A percentile compares a stretch with the other conserved stretches of the same genome.
These are phyloP conservation scores for Nothophaeocryptopus gaeumannii DNA, from an alignment of 2,329 filamentous ascomycete species.

Conservation along the genomic window DNA sequence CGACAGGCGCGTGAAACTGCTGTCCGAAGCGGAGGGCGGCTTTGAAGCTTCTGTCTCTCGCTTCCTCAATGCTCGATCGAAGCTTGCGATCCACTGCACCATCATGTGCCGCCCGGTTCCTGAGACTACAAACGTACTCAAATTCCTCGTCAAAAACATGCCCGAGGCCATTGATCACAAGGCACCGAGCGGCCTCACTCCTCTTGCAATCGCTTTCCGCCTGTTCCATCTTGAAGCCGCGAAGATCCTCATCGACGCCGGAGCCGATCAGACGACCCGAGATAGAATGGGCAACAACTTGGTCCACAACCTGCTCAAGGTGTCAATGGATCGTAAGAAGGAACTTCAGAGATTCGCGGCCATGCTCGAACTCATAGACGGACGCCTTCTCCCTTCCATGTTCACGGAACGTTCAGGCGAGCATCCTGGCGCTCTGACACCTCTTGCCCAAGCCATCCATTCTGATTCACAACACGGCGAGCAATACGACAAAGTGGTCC, in stretches of 20 bases:
- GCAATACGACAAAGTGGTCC: constrained; percentile 12
- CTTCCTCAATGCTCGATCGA: constrained; percentile 62
- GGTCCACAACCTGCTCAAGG: constrained; percentile 56
- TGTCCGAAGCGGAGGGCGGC: constrained; percentile 59
- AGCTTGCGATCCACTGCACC: constrained; percentile 62
- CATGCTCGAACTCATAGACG: constrained; percentile 59
- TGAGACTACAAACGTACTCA: constrained; percentile 56
- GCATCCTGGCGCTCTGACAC: constrained; percentile 56
- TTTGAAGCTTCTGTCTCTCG: constrained; percentile 61
- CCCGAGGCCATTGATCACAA: constrained; percentile 64
- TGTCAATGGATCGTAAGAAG: constrained; percentile 8
- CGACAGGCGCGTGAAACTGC: constrained; percentile 60
- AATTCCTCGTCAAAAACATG: constrained; percentile 62
- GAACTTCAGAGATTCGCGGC: constrained; percentile 22
- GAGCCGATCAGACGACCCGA: constrained; percentile 62
- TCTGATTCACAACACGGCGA: not conserved
- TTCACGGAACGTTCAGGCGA: constrained; percentile 58
- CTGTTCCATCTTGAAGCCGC: constrained; percentile 55
- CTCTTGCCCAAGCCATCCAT: constrained; percentile 50
- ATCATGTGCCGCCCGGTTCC: constrained; percentile 39
- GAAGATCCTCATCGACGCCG: constrained; percentile 62
- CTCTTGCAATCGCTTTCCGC: constrained; percentile 65
- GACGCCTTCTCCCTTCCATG: constrained; percentile 55
- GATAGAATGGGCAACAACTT: constrained; percentile 64
- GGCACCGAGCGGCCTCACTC: constrained; percentile 57